Evolutionary conservation across 2,329 filamentous ascomycete species (phyloP).

Genomic region (Trichoderma lentiforme): DNA sequence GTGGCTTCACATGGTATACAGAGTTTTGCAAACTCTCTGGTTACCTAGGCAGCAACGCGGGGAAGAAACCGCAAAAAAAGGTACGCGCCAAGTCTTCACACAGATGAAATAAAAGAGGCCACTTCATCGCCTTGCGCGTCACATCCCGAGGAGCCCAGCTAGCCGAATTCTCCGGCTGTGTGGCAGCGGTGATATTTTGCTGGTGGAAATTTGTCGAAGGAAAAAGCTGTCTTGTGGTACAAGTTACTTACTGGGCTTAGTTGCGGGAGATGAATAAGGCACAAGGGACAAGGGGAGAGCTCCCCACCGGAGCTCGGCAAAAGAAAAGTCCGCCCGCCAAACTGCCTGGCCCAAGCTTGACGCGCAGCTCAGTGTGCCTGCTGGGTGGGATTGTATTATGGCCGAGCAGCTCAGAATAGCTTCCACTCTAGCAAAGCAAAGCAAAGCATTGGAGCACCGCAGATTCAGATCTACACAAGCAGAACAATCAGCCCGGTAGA

Average conservation of each 20-base stretch:
- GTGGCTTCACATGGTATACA: slow-evolving; percentile 13
- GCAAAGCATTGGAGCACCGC: slow-evolving; percentile 25
- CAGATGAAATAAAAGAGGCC: slow-evolving; percentile 27
- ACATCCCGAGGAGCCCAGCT: slow-evolving; percentile 1
- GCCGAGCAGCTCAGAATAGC: slow-evolving; percentile 33
- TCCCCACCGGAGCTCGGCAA: slow-evolving; percentile 25
- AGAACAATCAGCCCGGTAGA: slow-evolving; percentile 3
- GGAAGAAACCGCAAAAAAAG: neutral
- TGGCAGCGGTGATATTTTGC: slow-evolving; percentile 1
- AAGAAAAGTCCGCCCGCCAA: slow-evolving; percentile 28
- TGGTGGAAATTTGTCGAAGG: neutral
- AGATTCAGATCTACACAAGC: neutral
- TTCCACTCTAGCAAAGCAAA: slow-evolving; percentile 21
- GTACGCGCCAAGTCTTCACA: slow-evolving; percentile 3
- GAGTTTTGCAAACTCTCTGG: neutral
- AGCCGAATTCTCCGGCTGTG: slow-evolving; percentile 12
- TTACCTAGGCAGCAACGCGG: neutral
- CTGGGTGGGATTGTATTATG: slow-evolving; percentile 23
- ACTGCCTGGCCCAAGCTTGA: slow-evolving; percentile 30
- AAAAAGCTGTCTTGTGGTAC: neutral
- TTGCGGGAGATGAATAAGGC: neutral
- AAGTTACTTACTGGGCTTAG: neutral
- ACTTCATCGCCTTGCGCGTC: slow-evolving; percentile 28
- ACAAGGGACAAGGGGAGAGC: slow-evolving; percentile 9
- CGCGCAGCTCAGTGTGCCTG: slow-evolving; percentile 40